Evolutionary conservation across 169 alveolate species (phyloP), one percentile per base, ranked within the genome.

Genomic region (Cryptosporidium viatorum): DNA sequence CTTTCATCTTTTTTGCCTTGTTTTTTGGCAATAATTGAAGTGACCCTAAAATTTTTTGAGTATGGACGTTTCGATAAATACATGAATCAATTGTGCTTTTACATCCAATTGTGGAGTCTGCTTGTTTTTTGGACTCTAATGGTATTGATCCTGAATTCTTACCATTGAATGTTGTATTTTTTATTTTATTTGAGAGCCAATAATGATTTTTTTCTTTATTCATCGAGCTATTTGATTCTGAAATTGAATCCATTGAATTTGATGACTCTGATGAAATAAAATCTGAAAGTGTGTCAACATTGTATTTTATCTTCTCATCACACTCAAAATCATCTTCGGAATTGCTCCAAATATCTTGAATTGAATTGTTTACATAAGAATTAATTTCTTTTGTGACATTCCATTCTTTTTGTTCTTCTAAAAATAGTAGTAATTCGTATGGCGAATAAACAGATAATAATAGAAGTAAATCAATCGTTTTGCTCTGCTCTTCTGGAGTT

Each of bases 381-480:
- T 52, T 35, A 12, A 59, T 10, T n/a, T 73, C 86, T 59, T 73
- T 73, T 8, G 50, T 45, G 29, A 9, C 67, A 29, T 80, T 65
- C 89, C 73, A 80, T 21, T 80, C 89, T 33, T 80, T 80, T 48
- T 80, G 89, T 65, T 80, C 89, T 41, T 80, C 89, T 65, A 80
- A 80, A 80, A 80, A 80, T 39, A 80, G 43, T 10, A 80, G 80
- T 9, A 80, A 37, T 62, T 80, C 89, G 1, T 80, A 80, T 7
- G 89, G 89, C 12, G 89, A 80, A 62, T 80, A 80, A 29, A 80
- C 89, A 60, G 89, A 62, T 26, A 80, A 80, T 41, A 80, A n/a
- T 0, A 80, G 14, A 60, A 80, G 39, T 21, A 80, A 80, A 80
- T 80, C 89, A 26, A 80, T 80, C 1, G 89, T 80, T 80, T 80